Evolutionary conservation across 768 basidiomycete species (phyloP).

Genomic region (Pleurotus pulmonarius): DNA sequence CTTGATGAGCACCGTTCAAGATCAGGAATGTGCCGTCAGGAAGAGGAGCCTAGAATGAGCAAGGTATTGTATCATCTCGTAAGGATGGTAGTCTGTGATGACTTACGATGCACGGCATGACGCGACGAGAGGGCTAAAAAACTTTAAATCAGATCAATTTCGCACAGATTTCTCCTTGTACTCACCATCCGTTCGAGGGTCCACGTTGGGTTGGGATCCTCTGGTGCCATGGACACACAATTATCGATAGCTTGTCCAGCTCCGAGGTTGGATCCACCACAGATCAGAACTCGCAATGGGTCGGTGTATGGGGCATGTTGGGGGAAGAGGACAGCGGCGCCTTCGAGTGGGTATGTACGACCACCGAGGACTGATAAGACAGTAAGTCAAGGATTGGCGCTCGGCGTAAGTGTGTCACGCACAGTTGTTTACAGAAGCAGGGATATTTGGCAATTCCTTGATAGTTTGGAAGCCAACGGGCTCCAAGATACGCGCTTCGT

Average conservation of each 20-base stretch:
- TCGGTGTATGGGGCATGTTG: constrained; percentile 71
- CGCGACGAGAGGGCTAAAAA: constrained; percentile 61
- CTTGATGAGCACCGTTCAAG: constrained; percentile 53
- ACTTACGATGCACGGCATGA: constrained; percentile 64
- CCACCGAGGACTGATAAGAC: constrained; percentile 50
- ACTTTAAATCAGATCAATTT: neutral
- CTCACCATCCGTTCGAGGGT: constrained; percentile 75
- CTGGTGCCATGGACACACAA: constrained; percentile 68
- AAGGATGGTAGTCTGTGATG: neutral
- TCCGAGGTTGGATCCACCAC: constrained; percentile 69
- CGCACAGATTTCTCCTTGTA: constrained; percentile 50
- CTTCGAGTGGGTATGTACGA: constrained; percentile 77
- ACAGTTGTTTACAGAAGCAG: constrained; percentile 69
- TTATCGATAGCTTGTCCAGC: constrained; percentile 57
- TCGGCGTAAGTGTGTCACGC: constrained; percentile 10
- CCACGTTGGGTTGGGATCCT: constrained; percentile 61
- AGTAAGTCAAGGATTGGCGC: neutral
- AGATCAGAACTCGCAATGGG: constrained; percentile 64
- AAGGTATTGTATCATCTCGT: neutral
- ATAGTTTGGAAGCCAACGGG: constrained; percentile 62
- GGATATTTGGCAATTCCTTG: constrained; percentile 62
- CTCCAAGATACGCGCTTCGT: constrained; percentile 75
- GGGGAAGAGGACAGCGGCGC: constrained; percentile 66
- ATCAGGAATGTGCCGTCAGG: constrained; percentile 60
- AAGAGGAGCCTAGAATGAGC: constrained; percentile 25